Evolutionary conservation across 2,329 filamentous ascomycete species (phyloP), one percentile per base, ranked within the genome.

Genomic region (Neonectria hederae): DNA sequence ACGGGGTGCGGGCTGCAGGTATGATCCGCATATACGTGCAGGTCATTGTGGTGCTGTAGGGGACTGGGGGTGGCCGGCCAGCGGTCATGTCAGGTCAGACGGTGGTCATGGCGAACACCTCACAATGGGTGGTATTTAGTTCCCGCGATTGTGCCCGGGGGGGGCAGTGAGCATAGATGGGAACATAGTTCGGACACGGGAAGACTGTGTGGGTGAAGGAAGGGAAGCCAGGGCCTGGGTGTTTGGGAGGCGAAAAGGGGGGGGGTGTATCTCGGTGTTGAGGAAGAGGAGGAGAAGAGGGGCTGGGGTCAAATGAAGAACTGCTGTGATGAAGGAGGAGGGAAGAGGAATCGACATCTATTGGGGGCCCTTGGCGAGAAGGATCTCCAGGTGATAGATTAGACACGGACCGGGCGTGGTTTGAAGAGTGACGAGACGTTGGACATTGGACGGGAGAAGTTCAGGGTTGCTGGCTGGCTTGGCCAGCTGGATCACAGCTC

Each of bases 11-110:
- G 63, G 69, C 73, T 76, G 76, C 74, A 78, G 45, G 76, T 77
- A 78, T 78, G 76, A 76, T 76, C 69, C 75, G 76, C 76, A 78
- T 78, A 77, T 74, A 76, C 74, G 69, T 74, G 68, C 72, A 72
- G 65, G 65, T 60, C 60, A 69, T 63, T 53, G 59, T 64, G 64
- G 71, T 68, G 68, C 54, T 67, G 54, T 52, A 65, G 58, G 32
- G 35, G 14, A 38, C 46, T 54, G 54, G 68, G 65, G 63, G 67
- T 64, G 69, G 69, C 57, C n/a, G 9, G 9, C 8, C 55, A 70
- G 64, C 52, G 51, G 45, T 28, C 58, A 61, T 62, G 59, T 66
- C 63, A 63, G 59, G 59, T 66, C 63, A 63, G 60, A 65, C 54
- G 67, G 54, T 54, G 48, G 62, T 68, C 66, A 49, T 72, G 43